Evolutionary conservation across 225 moss, liverwort and hornwort species (phyloP), one percentile per base, ranked within the genome.

Genomic region (Pseudoscleropodium purum): DNA sequence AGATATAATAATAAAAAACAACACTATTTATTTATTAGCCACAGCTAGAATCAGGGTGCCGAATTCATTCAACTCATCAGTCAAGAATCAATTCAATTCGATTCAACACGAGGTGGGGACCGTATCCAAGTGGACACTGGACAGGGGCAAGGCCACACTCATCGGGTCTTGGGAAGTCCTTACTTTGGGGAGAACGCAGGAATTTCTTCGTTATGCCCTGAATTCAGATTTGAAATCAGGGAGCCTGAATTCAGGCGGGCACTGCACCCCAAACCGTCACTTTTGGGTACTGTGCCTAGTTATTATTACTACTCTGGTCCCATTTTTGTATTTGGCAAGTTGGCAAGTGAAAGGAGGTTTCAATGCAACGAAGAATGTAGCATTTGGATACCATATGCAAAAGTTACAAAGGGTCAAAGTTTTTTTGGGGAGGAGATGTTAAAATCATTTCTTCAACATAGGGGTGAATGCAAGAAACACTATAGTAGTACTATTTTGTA

Each of bases 301-400:
- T 34, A 7, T 26, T 26, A 26, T 12, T 13, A 33, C 8, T 76
- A 23, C 1, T 13, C 0, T 36, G 5, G 14, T 52, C 8, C 3
- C 13, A 52, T 20, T 9, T 76, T 20, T 21, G 20, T 23, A 8
- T 14, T 21, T 34, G 2, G 4, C 36, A 23, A 23, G 52, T 77
- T 77, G 52, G 23, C 2, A 76, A 21, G 51, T 34, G 34, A 14
- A 21, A 34, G 34, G 33, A 36, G 77, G 36, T 23, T 52, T 3
- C 18, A 34, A 36, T 0, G 14, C 23, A 34, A 5, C 14, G 36
- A 52, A 34, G 9, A 77, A 52, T 0, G 5, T 0, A 0, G 8
- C 3, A 8, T 52, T 77, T 52, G 2, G 14, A 77, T 34, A 52
- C 0, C 0, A 2, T 14, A 23, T 34, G 36, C 14, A 23, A 77